Evolutionary conservation across 164 flowering plant species (phyloP).

Genomic region (Aristolochia contorta): DNA sequence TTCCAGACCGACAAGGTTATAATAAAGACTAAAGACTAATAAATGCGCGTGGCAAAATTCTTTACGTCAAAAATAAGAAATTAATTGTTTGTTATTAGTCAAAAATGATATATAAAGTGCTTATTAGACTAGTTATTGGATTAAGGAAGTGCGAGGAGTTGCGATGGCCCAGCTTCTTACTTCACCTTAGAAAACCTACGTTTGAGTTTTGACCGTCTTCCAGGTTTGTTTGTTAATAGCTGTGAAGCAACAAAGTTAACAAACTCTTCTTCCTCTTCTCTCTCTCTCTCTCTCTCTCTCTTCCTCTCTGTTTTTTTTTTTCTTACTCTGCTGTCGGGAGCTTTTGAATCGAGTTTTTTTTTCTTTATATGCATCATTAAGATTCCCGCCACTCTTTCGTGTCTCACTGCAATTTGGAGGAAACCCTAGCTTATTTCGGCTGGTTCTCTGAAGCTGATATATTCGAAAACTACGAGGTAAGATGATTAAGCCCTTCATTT

Average conservation of each 20-base stretch:
- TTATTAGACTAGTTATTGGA: too few relatives aligned
- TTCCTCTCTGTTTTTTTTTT: conserved; percentile 4
- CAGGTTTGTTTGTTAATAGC: background rate
- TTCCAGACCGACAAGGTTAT: too few relatives aligned
- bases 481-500: background rate
- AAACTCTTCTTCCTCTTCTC: background rate
- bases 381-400: conserved; percentile 19
- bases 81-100: too few relatives aligned
- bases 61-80: too few relatives aligned
- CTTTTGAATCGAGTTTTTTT: too few relatives aligned
- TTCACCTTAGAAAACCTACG: background rate
- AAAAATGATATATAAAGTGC: too few relatives aligned
- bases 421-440: conserved; percentile 22
- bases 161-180: too few relatives aligned
- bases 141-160: too few relatives aligned
- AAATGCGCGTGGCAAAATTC: too few relatives aligned
- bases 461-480: conserved; percentile 10
- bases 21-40: too few relatives aligned
- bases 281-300: conserved; percentile 1
- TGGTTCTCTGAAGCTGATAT: conserved; percentile 1
- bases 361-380: conserved; percentile 2
- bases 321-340: background rate
- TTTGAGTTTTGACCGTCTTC: background rate
- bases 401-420: conserved; percentile 5
- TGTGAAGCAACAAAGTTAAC: background rate